A percentile compares a stretch with the other conserved stretches of the same genome.
phyloP scores from a whole-genome alignment of 768 basidiomycete species.

The Kwoniella europaea region DNA sequence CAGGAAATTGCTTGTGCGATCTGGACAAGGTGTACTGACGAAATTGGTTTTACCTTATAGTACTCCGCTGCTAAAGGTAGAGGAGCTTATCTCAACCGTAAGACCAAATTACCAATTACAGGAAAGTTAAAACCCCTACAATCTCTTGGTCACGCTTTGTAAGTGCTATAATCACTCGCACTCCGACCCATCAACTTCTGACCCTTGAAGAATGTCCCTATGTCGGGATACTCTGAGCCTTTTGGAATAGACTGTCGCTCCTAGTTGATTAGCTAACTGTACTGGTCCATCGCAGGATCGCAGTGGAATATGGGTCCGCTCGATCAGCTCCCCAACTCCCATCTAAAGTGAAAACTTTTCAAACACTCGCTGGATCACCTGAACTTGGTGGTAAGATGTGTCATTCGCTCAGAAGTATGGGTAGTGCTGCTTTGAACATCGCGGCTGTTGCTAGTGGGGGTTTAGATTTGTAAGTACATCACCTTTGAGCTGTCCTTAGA shows the following conservation, averaged over 20 bases:
- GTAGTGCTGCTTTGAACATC: slow-evolving; percentile 68
- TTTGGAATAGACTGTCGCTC: not conserved
- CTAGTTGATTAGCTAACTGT: not conserved
- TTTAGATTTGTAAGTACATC: slow-evolving; percentile 69
- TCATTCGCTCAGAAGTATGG: slow-evolving; percentile 71
- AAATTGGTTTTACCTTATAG: too few relatives aligned
- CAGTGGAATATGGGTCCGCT: slow-evolving; percentile 43
- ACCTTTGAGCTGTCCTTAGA: slow-evolving; percentile 27
- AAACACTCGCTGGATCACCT: slow-evolving; percentile 75
- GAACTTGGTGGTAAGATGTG: slow-evolving; percentile 79
- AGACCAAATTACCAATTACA: slow-evolving; percentile 68
- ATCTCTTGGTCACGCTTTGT: slow-evolving; percentile 72
- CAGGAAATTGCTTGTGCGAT: too few relatives aligned
- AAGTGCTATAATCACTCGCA: slow-evolving; percentile 12
- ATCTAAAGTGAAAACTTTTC: slow-evolving; percentile 71
- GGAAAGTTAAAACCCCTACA: slow-evolving; percentile 64
- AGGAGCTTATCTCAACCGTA: slow-evolving; percentile 75
- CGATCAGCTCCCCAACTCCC: slow-evolving; percentile 33
- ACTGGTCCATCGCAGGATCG: slow-evolving; percentile 31
- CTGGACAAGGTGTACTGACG: too few relatives aligned
- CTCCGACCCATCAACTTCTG: not conserved
- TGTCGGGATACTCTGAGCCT: not conserved
- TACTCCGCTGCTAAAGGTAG: slow-evolving; percentile 72
- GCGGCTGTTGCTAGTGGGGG: slow-evolving; percentile 80
- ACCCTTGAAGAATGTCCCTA: not conserved